Evolutionary conservation across 495 filamentous ascomycete genomes (phyloP).

Genomic region (Penicillium goetzii): DNA sequence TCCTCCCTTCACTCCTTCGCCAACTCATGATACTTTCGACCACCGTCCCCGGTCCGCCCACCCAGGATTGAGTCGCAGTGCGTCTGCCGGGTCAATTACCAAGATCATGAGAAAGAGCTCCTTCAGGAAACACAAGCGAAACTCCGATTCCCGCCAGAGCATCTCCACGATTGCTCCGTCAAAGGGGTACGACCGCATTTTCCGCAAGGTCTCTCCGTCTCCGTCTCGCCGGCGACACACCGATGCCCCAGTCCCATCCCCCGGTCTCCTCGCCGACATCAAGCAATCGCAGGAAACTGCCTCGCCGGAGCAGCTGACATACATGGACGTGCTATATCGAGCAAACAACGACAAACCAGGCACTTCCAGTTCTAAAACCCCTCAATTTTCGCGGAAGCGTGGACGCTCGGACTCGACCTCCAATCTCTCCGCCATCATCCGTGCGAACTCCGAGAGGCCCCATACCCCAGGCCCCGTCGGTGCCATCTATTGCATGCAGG

Average conservation of each 20-base stretch:
- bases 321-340: slow-evolving; percentile 39
- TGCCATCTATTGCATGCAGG: slow-evolving; percentile 44
- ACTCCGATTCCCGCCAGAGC: slow-evolving; percentile 39
- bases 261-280: slow-evolving; percentile 36
- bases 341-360: slow-evolving; percentile 28
- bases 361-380: slow-evolving; percentile 9
- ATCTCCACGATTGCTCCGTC: slow-evolving; percentile 46
- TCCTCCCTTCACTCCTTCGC: slow-evolving; percentile 43
- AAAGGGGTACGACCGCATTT: too few species aligned
- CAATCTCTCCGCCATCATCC: slow-evolving; percentile 16
- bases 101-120: slow-evolving; percentile 41
- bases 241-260: slow-evolving; percentile 44
- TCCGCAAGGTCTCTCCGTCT: slow-evolving; percentile 26
- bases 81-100: slow-evolving; percentile 36
- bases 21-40: slow-evolving; percentile 33
- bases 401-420: slow-evolving; percentile 26
- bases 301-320: slow-evolving; percentile 31
- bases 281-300: slow-evolving; percentile 14
- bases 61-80: slow-evolving; percentile 25
- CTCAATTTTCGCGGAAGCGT: slow-evolving; percentile 14
- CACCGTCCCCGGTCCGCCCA: slow-evolving; percentile 5
- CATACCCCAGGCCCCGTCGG: slow-evolving; percentile 25
- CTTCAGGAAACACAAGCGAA: slow-evolving; percentile 38
- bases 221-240: slow-evolving; percentile 44
- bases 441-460: slow-evolving; percentile 17